Conservation (phyloP, 2,329 filamentous ascomycete genomes). For the Diatrype stigma region DNA sequence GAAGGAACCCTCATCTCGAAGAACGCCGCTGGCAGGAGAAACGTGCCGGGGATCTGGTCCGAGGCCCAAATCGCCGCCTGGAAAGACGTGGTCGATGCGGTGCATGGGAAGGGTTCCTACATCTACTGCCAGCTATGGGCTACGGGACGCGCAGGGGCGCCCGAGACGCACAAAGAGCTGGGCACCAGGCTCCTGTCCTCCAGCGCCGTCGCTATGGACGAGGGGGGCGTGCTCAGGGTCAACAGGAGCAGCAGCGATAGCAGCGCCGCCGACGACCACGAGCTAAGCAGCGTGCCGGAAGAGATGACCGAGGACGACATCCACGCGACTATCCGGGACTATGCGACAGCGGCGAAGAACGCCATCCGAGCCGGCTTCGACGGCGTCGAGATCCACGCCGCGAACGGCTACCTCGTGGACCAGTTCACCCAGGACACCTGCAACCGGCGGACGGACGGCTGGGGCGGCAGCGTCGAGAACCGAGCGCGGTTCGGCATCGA, state of each 20-base stretch:
- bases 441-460: conserved; percentile 53
- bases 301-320: conserved; percentile 66
- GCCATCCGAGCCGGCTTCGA: conserved; percentile 65
- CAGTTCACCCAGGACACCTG: conserved; percentile 52
- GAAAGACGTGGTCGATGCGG: conserved; percentile 56
- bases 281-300: conserved; percentile 42
- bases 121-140: conserved; percentile 65
- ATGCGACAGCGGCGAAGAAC: conserved; percentile 49
- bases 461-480: conserved; percentile 54
- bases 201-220: conserved; percentile 38
- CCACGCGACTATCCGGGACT: conserved; percentile 56
- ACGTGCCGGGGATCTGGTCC: conserved; percentile 56
- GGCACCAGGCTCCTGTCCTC: conserved; percentile 45
- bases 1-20: conserved; percentile 53
- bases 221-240: conserved; percentile 30
- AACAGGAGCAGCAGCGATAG: too few relatives aligned
- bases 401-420: conserved; percentile 50
- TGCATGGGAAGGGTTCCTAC: conserved; percentile 58
- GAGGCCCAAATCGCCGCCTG: conserved; percentile 55
- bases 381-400: conserved; percentile 48
- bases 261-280: too few relatives aligned
- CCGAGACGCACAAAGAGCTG: conserved; percentile 31
- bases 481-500: conserved; percentile 50
- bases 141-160: conserved; percentile 49
- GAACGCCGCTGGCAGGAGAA: conserved; percentile 39